Base-by-base conservation (phyloP, 805 yeast species). In the Kodamaea neixiangensis region DNA sequence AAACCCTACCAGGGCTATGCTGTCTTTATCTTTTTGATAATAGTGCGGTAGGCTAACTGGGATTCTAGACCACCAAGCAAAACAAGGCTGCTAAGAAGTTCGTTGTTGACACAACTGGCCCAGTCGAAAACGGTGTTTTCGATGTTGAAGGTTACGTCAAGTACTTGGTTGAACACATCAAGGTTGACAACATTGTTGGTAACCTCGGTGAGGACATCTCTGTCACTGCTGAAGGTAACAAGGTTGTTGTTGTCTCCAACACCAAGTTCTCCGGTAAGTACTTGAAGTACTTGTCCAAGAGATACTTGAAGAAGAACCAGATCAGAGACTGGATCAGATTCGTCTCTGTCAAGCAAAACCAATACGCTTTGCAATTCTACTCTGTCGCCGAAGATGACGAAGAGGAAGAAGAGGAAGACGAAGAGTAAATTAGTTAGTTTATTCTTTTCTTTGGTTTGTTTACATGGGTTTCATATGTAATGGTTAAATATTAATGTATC, bases 261-360 rank as follows among this genome's bases (percentile, higher is more conserved):
- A 79, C 96, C 79, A 87, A 90, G 82, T 93, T 94, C 94, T 92
- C 97, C 66, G 99, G 99, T 82, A 93, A 96, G 83, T 94, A 94
- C 96, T 87, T 93, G 78, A 94, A 96, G 85, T 94, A 94, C 96
- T 83, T 94, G 76, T 89, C 98, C 73, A 96, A 94, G 91, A 93
- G 96, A 85, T 94, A 89, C 94, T 89, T 94, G 81, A 96, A 93
- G 96, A 94, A 94, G 89, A 90, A 92, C 93, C 96, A 89, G 82
- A 89, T 93, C 83, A 91, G 97, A 85, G 98, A 94, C 85, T 93
- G 98, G 98, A 92, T 93, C 80, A 94, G 98, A 86, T 92, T 93
- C 72, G 97, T 93, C 65, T 89, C 98, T 63, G 86, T 87, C 73
- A 87, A 91, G 83, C 88, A 89, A 80, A 89, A 92, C 87, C 86